Evolutionary conservation across 106 monocot species (phyloP).

Genomic region (Cymbidium sinense): DNA sequence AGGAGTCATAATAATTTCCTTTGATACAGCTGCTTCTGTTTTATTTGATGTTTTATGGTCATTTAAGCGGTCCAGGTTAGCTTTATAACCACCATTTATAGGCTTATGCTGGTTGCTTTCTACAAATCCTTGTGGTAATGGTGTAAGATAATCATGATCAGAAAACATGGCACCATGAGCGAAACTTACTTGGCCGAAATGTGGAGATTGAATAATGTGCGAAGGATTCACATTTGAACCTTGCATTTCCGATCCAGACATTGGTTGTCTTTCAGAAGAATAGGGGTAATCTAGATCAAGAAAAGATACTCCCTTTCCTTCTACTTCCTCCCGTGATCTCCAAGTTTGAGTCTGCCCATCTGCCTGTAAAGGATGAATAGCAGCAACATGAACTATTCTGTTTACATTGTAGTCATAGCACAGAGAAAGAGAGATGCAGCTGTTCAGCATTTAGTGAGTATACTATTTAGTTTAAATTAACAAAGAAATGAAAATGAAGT

Average conservation of each 20-base stretch:
- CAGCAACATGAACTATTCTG: neutral
- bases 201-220: slow-evolving; percentile 22
- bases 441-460: no score
- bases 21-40: slow-evolving; percentile 12
- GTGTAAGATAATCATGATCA: slow-evolving; percentile 38
- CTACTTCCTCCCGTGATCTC: slow-evolving; percentile 51
- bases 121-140: slow-evolving; percentile 11
- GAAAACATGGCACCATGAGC: slow-evolving; percentile 36
- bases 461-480: no score
- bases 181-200: slow-evolving; percentile 14
- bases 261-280: slow-evolving; percentile 18
- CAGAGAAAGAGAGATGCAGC: neutral
- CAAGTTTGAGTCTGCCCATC: slow-evolving; percentile 30
- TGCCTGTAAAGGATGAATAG: slow-evolving; percentile 22
- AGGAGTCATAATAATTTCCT: slow-evolving; percentile 61
- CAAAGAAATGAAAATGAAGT: no score
- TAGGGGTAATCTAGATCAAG: slow-evolving; percentile 9
- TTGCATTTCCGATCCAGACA: slow-evolving; percentile 10
- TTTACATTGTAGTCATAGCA: neutral
- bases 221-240: slow-evolving; percentile 8
- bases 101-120: neutral
- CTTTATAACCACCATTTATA: slow-evolving; percentile 3
- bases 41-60: slow-evolving; percentile 6
- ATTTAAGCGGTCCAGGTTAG: slow-evolving; percentile 16
- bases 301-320: slow-evolving; percentile 22